phyloP scores from a whole-genome alignment of 306 rosid species.

The Argentina anserina region DNA sequence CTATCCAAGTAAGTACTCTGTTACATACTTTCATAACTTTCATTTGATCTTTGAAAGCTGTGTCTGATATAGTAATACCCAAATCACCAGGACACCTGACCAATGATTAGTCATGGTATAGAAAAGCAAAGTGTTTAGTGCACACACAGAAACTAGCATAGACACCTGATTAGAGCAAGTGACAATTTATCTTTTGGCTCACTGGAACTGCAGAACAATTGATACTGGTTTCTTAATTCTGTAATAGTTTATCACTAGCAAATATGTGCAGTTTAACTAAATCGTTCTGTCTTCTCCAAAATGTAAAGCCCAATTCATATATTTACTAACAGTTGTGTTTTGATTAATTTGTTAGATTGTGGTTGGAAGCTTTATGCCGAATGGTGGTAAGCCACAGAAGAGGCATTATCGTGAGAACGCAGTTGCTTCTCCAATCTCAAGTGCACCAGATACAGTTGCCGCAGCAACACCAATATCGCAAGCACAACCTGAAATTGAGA shows the following conservation, averaged over 20 bases:
- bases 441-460: constrained; percentile 33
- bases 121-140: not conserved
- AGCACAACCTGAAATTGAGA: constrained; percentile 37
- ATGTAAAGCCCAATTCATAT: not conserved
- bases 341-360: constrained; percentile 49
- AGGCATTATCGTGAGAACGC: constrained; percentile 48
- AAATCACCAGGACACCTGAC: not conserved
- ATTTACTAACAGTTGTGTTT: not conserved
- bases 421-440: constrained; percentile 33
- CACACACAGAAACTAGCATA: not conserved
- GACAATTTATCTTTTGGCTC: not conserved
- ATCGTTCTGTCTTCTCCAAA: not conserved
- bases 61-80: not conserved
- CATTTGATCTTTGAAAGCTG: not conserved
- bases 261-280: not conserved
- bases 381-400: constrained; percentile 43
- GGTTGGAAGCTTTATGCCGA: constrained; percentile 66
- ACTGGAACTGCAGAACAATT: not conserved
- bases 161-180: not conserved
- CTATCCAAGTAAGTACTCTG: constrained; percentile 52
- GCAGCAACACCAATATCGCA: constrained; percentile 52
- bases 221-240: not conserved
- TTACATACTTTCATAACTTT: not conserved
- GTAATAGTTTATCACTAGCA: not conserved
- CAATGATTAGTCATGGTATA: not conserved